Evolutionary conservation across 2,329 filamentous ascomycete species (phyloP), one percentile per base, ranked within the genome.

Genomic region (Lomentospora prolificans): DNA sequence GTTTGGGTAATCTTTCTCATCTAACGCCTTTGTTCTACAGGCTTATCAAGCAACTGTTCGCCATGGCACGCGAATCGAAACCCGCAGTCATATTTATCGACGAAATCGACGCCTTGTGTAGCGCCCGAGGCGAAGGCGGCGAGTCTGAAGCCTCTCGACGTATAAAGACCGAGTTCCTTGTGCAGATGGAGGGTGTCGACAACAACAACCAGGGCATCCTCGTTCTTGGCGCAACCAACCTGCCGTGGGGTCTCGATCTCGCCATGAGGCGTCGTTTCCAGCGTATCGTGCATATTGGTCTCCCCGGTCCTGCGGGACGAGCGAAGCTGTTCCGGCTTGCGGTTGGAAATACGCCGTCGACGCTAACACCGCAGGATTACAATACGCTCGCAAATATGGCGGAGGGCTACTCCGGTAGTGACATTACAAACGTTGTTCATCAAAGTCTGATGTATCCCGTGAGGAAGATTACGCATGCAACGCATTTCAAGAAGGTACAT

Each of bases 21-120:
- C 8, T 69, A 59, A 69, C 3, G 4, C 31, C 52, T 36, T 60
- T 14, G 17, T 4, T 50, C 6, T 22, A 51, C 64, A 95, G 90
- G 65, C 80, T 99, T 63, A 94, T 99, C 57, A 97, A 97, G 68
- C 88, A 95, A 60, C 81, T 99, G 9, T 99, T 99, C 75, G 90
- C 87, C 64, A 96, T 99, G 89, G 94, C 94, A 0, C 86, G 95
- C 69, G 94, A 99, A 69, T 97, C 96, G 72, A 96, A 94, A 65
- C 94, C 94, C 1, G 94, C 91, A 1, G 96, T 99, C 67, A 96
- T 97, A 70, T 97, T 97, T 74, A 96, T 97, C 66, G 92, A 97
- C 69, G 92, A 97, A 72, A 90, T 97, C 60, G 94, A 99, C 69
- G 94, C 94, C 4, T 84, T 99, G 1, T 97, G 94, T 67, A 94